Evolutionary conservation across 768 basidiomycete species (phyloP), one percentile per base, ranked within the genome.

Genomic region (Paxillus involutus): DNA sequence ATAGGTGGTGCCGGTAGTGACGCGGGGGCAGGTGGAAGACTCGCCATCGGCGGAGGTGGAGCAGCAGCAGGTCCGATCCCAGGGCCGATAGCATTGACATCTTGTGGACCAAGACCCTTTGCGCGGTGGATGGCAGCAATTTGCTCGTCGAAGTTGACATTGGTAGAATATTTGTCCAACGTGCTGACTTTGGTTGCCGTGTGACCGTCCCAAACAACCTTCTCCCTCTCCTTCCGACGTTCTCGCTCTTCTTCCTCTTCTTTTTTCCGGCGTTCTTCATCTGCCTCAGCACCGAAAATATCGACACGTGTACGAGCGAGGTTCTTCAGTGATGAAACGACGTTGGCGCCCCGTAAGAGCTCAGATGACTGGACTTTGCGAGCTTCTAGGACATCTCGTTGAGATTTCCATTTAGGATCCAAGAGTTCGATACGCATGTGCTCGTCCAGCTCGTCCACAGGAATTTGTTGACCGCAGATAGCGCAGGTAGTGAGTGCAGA

Each of bases 151-250:
- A 98, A 87, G 68, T 94, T 95, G 77, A 91, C 94, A 58, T 89
- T 88, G 14, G 85, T 86, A 46, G 94, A 94, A 77, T 88, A 99
- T 66, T 93, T 93, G 80, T 94, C 91, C 65, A 94, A 77, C 1
- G 94, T 97, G 60, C 84, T 85, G 46, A 88, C 88, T 74, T 95
- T 98, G 42, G 93, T 90, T 42, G 93, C 90, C 2, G 95, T 95
- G 71, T 98, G 95, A 63, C 97, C 97, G 72, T 98, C 97, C 97
- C 97, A 99, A 46, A 98, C 91, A 60, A 92, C 90, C 68, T 91
- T 94, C 73, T 98, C 97, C 68, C 86, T 84, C 69, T 96, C 95
- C 68, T 85, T 89, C 59, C 93, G 79, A 64, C 82, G 82, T 57
- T 86, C 83, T 51, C 83, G 79, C 64, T 94, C 91, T 57, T 89